phyloP scores from a whole-genome alignment of 441 rosid species.

The Populus hybrid region DNA sequence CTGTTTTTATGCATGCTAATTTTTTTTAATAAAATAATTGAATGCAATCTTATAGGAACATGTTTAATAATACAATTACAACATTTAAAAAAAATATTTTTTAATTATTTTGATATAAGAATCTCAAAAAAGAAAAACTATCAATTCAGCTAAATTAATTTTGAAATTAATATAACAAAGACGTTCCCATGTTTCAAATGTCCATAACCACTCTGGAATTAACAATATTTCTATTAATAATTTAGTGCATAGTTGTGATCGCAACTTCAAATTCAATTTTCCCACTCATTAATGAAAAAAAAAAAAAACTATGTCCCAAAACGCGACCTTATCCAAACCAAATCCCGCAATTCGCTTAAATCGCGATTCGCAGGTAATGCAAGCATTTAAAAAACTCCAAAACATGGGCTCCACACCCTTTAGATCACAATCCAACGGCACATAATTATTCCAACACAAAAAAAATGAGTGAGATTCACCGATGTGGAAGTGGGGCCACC shows the following conservation, averaged over 20 bases:
- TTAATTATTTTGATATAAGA: too few species aligned
- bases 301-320: neutral
- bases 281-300: neutral
- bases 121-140: too few species aligned
- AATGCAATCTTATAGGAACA: too few species aligned
- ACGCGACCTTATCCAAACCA: neutral
- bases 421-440: conserved; percentile 11
- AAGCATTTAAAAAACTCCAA: neutral
- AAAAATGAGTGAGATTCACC: conserved; percentile 1
- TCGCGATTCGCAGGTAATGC: neutral
- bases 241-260: neutral
- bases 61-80: too few species aligned
- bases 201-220: too few species aligned
- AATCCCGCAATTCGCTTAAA: neutral
- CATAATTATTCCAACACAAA: neutral
- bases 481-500: conserved; percentile 9
- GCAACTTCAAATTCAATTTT: neutral
- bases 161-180: too few species aligned
- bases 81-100: too few species aligned
- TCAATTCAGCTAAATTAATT: too few species aligned
- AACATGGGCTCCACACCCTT: neutral
- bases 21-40: too few species aligned
- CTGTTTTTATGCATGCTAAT: too few species aligned
- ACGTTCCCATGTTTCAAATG: too few species aligned
- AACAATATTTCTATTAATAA: too few species aligned